Conservation (phyloP, 2,329 filamentous ascomycete genomes). For the Ascochyta koolunga region DNA sequence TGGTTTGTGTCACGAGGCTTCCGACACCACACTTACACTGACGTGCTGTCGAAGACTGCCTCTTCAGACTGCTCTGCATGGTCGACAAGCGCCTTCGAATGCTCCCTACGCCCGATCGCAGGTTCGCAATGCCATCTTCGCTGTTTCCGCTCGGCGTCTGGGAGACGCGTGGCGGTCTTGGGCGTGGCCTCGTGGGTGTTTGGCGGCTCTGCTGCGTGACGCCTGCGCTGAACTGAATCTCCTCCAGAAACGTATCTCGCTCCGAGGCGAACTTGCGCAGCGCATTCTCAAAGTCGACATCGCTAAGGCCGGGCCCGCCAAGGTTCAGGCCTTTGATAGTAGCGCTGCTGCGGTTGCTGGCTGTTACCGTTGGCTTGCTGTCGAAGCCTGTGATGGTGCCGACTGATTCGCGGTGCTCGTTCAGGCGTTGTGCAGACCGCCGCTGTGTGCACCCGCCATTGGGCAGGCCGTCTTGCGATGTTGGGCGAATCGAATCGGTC, state of each 20-base stretch:
- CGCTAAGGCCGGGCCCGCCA: conserved; percentile 58
- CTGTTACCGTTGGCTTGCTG: conserved; percentile 52
- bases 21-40: conserved; percentile 64
- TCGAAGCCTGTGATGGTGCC: conserved; percentile 54
- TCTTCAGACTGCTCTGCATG: conserved; percentile 87
- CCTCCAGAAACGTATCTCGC: conserved; percentile 89
- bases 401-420: conserved; percentile 58
- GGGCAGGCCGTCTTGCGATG: conserved; percentile 52
- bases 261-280: conserved; percentile 95
- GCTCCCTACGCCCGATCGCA: conserved; percentile 75
- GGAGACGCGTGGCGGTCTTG: conserved; percentile 77
- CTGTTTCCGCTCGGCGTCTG: conserved; percentile 43
- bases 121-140: conserved; percentile 61
- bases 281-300: conserved; percentile 93
- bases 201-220: conserved; percentile 58
- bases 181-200: conserved; percentile 70
- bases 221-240: conserved; percentile 86
- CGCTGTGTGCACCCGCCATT: conserved; percentile 46
- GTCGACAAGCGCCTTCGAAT: conserved; percentile 93
- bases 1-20: conserved; percentile 6
- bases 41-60: conserved; percentile 77
- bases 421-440: conserved; percentile 48
- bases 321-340: conserved; percentile 61
- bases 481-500: conserved; percentile 55
- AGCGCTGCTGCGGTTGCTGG: conserved; percentile 68